Conservation (phyloP, 768 basidiomycete species). For the Tylopilus balloui region DNA sequence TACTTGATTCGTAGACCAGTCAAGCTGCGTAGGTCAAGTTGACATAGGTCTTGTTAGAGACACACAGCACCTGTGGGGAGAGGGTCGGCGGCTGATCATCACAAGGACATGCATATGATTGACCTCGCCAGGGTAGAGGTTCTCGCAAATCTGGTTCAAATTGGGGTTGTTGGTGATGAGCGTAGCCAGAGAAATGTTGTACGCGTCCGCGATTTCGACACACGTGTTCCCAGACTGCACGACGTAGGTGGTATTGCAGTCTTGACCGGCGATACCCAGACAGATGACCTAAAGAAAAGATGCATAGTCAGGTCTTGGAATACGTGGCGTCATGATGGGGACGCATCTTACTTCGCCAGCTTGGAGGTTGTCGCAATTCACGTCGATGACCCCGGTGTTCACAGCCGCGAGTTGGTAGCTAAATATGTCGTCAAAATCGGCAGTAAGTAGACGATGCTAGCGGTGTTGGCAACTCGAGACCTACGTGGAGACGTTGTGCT, state of each 20-base stretch:
- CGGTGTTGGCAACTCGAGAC: constrained; percentile 15
- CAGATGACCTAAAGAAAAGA: constrained; percentile 40
- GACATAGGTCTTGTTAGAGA: constrained; percentile 23
- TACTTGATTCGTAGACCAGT: background rate
- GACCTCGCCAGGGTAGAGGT: constrained; percentile 61
- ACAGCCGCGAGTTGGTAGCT: constrained; percentile 58
- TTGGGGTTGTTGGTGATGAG: constrained; percentile 65
- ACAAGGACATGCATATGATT: background rate
- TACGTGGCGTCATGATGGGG: background rate
- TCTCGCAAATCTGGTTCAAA: constrained; percentile 45
- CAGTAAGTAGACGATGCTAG: background rate
- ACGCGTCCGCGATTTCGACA: constrained; percentile 34
- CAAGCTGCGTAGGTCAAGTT: constrained; percentile 11
- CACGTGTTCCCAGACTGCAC: constrained; percentile 51
- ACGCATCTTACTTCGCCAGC: constrained; percentile 45
- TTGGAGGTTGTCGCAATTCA: constrained; percentile 54
- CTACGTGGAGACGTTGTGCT: constrained; percentile 59
- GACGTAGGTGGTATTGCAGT: constrained; percentile 51
- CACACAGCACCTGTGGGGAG: constrained; percentile 26
- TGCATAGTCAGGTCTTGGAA: background rate
- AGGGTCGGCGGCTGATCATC: background rate
- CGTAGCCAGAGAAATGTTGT: constrained; percentile 41
- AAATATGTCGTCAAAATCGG: background rate
- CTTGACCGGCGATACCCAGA: constrained; percentile 51
- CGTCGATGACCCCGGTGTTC: constrained; percentile 45